phyloP scores from a whole-genome alignment of 2,329 filamentous ascomycete genomes.

The Diaporthe sp. region DNA sequence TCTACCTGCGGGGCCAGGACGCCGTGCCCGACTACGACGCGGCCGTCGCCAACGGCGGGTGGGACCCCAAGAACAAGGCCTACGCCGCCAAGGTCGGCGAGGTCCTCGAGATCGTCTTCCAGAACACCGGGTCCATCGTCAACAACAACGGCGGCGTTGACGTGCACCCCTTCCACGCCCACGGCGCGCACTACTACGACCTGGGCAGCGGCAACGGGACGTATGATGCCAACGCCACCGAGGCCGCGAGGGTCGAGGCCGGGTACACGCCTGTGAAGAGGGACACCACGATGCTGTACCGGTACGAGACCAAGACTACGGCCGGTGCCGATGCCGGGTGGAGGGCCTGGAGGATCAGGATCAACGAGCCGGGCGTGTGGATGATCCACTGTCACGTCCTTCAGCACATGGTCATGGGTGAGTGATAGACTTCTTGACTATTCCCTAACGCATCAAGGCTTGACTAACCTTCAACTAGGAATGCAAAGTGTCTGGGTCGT shows the following conservation, averaged over 20 bases:
- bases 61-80: slow-evolving; percentile 63
- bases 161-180: slow-evolving; percentile 66
- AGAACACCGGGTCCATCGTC: slow-evolving; percentile 53
- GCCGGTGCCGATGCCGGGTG: slow-evolving; percentile 64
- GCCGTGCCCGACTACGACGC: slow-evolving; percentile 63
- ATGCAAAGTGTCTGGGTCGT: slow-evolving; percentile 60
- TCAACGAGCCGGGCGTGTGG: slow-evolving; percentile 68
- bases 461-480: slow-evolving; percentile 44
- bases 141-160: slow-evolving; percentile 57
- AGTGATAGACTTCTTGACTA: slow-evolving; percentile 46
- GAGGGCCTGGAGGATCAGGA: slow-evolving; percentile 70
- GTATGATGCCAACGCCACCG: slow-evolving; percentile 64
- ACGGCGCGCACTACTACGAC: slow-evolving; percentile 68
- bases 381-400: slow-evolving; percentile 73
- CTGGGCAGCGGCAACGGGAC: slow-evolving; percentile 66
- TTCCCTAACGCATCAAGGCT: slow-evolving; percentile 43
- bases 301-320: slow-evolving; percentile 59
- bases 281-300: slow-evolving; percentile 68
- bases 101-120: slow-evolving; percentile 64
- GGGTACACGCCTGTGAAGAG: slow-evolving; percentile 54
- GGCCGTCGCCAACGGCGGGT: slow-evolving; percentile 64
- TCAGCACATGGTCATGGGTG: slow-evolving; percentile 71
- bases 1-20: slow-evolving; percentile 63
- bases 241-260: slow-evolving; percentile 53
- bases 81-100: slow-evolving; percentile 70